Base-by-base conservation (phyloP, 371 early-diverging fungal species). In the Batkoa obscura region DNA sequence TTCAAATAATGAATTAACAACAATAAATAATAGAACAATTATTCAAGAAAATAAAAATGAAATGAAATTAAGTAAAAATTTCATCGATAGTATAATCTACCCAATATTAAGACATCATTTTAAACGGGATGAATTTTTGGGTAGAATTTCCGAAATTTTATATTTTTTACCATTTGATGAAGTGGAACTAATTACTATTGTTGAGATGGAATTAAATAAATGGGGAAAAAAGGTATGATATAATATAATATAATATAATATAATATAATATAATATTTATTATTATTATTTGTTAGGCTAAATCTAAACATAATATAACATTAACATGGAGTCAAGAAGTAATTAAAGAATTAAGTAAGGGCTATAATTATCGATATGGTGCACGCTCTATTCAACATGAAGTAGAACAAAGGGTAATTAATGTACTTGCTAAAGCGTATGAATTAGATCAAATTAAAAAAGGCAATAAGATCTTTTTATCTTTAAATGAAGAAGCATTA, bases 331-430 rank as follows among this genome's bases (percentile, higher is more conserved):
- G 68, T 23, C 50, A 66, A 0, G 75, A 70, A 4, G 75, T 76
- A 0, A 69, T 76, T 2, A 69, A 71, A 56, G 62, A 66, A 1
- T 50, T 78, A 1, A 66, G 67, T 1, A 62, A 66, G 32, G 75
- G 72, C 0, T 78, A 78, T 55, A 75, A 78, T 55, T 68, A 72
- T 31, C 68, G 73, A 1, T 78, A 78, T 43, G 78, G 78, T 43
- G 78, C 78, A 3, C 68, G 78, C 50, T 71, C 72, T 53, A 75
- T 78, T 53, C 76, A 76, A 55, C 73, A 76, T 52, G 78, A 74
- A 57, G 76, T 78, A 0, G 78, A 76, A 45, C 63, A 68, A 6
- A 66, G 69, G 41, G 72, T 78, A 1, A 72, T 78, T 0, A 74
- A 72, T 55, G 52, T 69, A 34, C 70, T 78, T 30, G 78, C 78